These are phyloP conservation scores for Fusarium zealandicum DNA, from an alignment of 2,329 filamentous ascomycete genomes.

Conservation along the genomic window DNA sequence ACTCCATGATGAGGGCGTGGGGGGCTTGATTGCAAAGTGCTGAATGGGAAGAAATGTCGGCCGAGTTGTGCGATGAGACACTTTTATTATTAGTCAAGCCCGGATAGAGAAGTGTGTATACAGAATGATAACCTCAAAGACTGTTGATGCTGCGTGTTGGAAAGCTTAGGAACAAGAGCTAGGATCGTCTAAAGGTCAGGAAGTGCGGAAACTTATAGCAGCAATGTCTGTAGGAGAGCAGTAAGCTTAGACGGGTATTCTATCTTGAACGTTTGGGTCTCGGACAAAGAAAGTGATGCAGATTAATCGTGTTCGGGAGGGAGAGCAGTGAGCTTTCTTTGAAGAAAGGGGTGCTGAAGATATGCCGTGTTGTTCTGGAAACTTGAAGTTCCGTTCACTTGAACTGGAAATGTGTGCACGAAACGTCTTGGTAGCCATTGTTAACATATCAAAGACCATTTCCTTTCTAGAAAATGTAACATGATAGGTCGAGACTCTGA, in stretches of 20 bases:
- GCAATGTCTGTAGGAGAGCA: background rate
- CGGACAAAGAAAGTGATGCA: slow-evolving; percentile 4
- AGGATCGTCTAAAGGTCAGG: background rate
- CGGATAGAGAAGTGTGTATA: background rate
- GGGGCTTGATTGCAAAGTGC: too few relatives aligned
- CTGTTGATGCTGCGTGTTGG: background rate
- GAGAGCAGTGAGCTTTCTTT: background rate
- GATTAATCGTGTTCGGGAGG: background rate
- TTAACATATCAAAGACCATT: background rate
- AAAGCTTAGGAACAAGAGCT: background rate
- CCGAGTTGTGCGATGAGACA: background rate
- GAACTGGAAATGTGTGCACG: background rate
- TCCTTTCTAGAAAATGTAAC: background rate
- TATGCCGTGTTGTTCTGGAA: background rate
- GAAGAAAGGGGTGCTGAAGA: background rate
- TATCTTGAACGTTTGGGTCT: slow-evolving; percentile 15
- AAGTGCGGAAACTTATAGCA: slow-evolving; percentile 6
- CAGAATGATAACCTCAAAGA: background rate
- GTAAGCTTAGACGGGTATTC: background rate
- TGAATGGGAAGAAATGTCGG: too few relatives aligned
- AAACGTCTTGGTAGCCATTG: background rate
- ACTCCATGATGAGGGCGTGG: slow-evolving; percentile 1
- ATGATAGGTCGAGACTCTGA: too few relatives aligned
- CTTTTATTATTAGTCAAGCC: background rate
- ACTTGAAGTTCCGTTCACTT: background rate